Base-by-base conservation (phyloP, 1,284 basidiomycete genomes). In the Neotropicomus parvogracilis region DNA sequence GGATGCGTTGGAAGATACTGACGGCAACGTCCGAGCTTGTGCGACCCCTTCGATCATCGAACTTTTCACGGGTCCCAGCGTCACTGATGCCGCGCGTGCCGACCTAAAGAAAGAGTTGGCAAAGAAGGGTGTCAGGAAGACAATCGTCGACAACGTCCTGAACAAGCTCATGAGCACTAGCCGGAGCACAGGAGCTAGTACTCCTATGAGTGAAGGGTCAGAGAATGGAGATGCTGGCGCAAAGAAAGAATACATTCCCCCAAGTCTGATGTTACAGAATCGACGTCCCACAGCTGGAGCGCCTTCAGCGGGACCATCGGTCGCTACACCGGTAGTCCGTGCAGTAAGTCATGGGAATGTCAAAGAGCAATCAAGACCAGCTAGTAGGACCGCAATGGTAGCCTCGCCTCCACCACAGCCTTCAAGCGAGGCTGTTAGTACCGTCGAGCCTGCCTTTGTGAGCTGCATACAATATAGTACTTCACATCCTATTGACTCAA, bases 41-140 rank as follows among this genome's bases (percentile, higher is more conserved):
- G 88, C 95, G 1, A 79, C 85, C 43, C 75, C 80, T 58, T 86
- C 91, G 0, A 78, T 94, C 40, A 79, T 97, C 13, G 81, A 87
- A 52, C 77, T 99, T 37, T 94, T 97, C 61, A 83, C 89, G 0
- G 86, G 86, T 11, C 79, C 89, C 1, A 79, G 79, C 1, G 88
- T 91, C 7, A 84, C 87, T 0, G 83, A 95, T 57, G 85, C 83
- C 8, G 95, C 95, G 3, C 85, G 91, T 40, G 81, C 91, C 1
- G 95, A 98, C 64, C 75, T 99, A 45, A 97, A 97, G 73, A 94
- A 91, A 64, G 89, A 94, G 64, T 78, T 99, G 75, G 69, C 80
- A 3, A 89, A 87, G 65, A 88, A 88, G 65, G 80, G 79, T 40
- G 88, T 95, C 29, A 79, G 93, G 38, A 97, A 95, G 68, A 81